Evolutionary conservation across 495 filamentous ascomycete genomes (phyloP), one percentile per base, ranked within the genome.

Genomic region (Lentithecium fluviatile): DNA sequence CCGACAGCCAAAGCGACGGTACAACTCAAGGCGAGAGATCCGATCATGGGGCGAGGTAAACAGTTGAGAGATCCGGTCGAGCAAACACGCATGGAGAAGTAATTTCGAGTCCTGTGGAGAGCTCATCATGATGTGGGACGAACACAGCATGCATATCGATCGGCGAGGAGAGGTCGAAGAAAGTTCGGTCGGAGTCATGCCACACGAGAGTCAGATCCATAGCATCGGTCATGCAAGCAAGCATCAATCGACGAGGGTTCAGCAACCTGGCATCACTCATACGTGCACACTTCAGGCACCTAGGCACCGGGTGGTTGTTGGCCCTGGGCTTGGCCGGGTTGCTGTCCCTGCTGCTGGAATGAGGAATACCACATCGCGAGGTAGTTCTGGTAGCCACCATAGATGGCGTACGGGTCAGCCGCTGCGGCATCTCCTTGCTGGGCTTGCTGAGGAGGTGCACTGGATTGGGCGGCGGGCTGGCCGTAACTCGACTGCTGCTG

Each of bases 331-430:
- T 61, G 60, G 42, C 60, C 57, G 26, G 58, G 58, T 49, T 65
- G 60, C 45, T 53, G 46, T 38, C 42, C 46, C 46, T 65, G 65
- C 70, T 68, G 65, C 34, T 55, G 52, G 52, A 80, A 63, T 36
- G 77, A 76, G 47, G 81, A 78, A 70, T 86, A 86, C 83, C 84
- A 88, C 56, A 85, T 72, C n/a, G 82, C 79, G 10, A 82, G 60
- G 65, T 86, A 86, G 50, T 78, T 78, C 51, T 85, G 73, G 67
- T 87, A 86, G 48, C 85, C 85, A 37, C 85, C 85, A 71, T 83
- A 88, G 19, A 77, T 73, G 32, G 85, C 85, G 70, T 87, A 88
- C 1, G 83, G 83, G 60, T 85, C 82, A 58, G 69, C 75, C 17
- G 56, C 53, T 68, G 61, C 37, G 68, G 71, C 62, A 70, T 55